Conservation (phyloP, 2,329 filamentous ascomycete genomes). For the Alternaria sp. region DNA sequence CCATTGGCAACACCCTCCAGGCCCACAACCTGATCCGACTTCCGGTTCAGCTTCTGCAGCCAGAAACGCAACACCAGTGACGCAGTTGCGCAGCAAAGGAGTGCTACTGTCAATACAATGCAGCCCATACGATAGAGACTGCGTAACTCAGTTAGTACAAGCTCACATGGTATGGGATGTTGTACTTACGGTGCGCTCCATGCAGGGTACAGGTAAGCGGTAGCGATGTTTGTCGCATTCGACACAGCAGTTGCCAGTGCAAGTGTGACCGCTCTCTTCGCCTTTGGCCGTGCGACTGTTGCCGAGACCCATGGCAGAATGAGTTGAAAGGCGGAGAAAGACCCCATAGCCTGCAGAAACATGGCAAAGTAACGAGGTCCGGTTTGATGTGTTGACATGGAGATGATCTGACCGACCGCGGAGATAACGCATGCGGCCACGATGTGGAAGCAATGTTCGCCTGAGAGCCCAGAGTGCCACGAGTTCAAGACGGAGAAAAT, state of each 20-base stretch:
- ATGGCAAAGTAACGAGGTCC: slow-evolving; percentile 68
- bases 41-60: slow-evolving; percentile 26
- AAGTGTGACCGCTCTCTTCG: slow-evolving; percentile 44
- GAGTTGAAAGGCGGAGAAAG: slow-evolving; percentile 39
- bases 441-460: slow-evolving; percentile 62
- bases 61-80: slow-evolving; percentile 25
- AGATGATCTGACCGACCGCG: slow-evolving; percentile 36
- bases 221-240: slow-evolving; percentile 49
- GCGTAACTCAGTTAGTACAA: rapidly evolving
- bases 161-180: not conserved
- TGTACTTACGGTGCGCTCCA: slow-evolving; percentile 26
- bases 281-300: slow-evolving; percentile 44
- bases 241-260: slow-evolving; percentile 45
- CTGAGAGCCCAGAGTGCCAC: slow-evolving; percentile 62
- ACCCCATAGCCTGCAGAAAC: slow-evolving; percentile 56
- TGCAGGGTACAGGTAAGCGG: slow-evolving; percentile 30
- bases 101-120: slow-evolving; percentile 28
- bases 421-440: slow-evolving; percentile 26
- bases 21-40: slow-evolving; percentile 19
- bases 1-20: slow-evolving; percentile 27
- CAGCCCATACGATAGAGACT: slow-evolving; percentile 34
- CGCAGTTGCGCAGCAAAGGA: slow-evolving; percentile 23
- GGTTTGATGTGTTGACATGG: slow-evolving; percentile 59
- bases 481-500: slow-evolving; percentile 64
- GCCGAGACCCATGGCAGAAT: slow-evolving; percentile 47